These are phyloP conservation scores for Hebeloma cylindrosporum DNA, from an alignment of 768 basidiomycete species.

Conservation along the genomic window DNA sequence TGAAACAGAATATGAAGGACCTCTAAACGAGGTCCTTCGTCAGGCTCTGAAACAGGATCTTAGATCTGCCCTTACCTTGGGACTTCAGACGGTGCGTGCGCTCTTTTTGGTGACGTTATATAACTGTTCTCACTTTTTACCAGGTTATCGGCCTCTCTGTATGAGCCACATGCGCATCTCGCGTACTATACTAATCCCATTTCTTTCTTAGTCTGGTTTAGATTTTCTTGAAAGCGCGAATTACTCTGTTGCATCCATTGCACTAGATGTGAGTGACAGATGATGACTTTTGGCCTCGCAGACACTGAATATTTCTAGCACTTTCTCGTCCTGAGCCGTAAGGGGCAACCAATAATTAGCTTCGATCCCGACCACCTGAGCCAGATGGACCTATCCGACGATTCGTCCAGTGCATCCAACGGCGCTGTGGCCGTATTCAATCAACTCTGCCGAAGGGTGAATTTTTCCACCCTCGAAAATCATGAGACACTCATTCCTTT, in stretches of 20 bases:
- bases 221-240: constrained; percentile 4
- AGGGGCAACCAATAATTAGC: constrained; percentile 4
- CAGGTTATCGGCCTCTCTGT: constrained; percentile 10
- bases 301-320: constrained; percentile 6
- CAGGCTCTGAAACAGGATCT: constrained; percentile 2
- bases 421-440: no score
- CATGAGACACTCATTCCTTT: neutral
- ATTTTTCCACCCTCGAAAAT: neutral
- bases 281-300: no score
- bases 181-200: neutral
- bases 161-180: neutral
- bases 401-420: neutral
- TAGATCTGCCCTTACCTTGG: constrained; percentile 1
- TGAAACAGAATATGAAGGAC: neutral
- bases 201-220: constrained; percentile 9
- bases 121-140: neutral
- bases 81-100: constrained; percentile 3
- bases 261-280: constrained; percentile 2
- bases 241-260: constrained; percentile 6
- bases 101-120: neutral
- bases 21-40: neutral
- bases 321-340: constrained; percentile 5
- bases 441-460: constrained; percentile 6
- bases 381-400: neutral
- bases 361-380: constrained; percentile 3